Conservation (phyloP, 2,329 filamentous ascomycete genomes). For the Dothideomycetes sp. region DNA sequence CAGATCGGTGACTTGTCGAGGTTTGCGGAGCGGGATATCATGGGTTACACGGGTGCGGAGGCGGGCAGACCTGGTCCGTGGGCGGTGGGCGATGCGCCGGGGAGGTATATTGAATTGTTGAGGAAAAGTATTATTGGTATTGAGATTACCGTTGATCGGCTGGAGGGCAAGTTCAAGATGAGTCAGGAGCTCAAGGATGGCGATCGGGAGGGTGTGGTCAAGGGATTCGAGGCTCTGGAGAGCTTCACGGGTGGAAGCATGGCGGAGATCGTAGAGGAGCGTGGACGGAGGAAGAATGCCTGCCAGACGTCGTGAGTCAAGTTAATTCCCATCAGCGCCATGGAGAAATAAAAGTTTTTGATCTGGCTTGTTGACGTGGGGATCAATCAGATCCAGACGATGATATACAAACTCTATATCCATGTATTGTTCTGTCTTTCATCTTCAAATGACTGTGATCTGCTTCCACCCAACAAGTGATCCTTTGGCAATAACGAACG, state of each 20-base stretch:
- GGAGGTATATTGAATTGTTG: slow-evolving; percentile 41
- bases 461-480: neutral
- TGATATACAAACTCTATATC: too few species aligned
- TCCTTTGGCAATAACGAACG: neutral
- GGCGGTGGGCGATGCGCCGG: slow-evolving; percentile 47
- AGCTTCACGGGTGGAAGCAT: slow-evolving; percentile 20
- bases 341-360: too few species aligned
- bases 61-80: slow-evolving; percentile 38
- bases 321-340: too few species aligned
- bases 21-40: slow-evolving; percentile 42
- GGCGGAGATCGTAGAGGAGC: slow-evolving; percentile 8
- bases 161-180: slow-evolving; percentile 58
- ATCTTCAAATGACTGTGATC: too few species aligned
- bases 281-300: too few species aligned
- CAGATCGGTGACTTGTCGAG: slow-evolving; percentile 44
- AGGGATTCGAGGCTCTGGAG: slow-evolving; percentile 40
- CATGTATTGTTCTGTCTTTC: too few species aligned
- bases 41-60: too few species aligned
- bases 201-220: slow-evolving; percentile 45
- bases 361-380: too few species aligned
- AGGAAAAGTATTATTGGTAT: slow-evolving; percentile 26
- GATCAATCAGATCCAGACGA: too few species aligned
- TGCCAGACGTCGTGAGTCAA: too few species aligned
- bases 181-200: slow-evolving; percentile 46
- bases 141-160: slow-evolving; percentile 43